phyloP scores from a whole-genome alignment of 768 basidiomycete species.

The Lentinula guzmanii region DNA sequence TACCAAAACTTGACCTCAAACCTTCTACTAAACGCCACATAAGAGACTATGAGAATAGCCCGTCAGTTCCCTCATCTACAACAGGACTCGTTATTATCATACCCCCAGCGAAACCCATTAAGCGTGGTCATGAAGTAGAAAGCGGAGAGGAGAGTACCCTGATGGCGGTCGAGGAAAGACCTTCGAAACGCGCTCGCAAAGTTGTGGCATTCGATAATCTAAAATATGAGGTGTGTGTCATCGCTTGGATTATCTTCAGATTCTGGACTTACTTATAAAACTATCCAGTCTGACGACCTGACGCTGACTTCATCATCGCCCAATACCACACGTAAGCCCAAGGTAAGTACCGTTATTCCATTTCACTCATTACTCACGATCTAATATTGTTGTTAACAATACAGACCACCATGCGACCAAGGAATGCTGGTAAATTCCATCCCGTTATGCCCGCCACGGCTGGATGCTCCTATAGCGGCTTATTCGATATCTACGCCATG shows the following conservation, averaged over 20 bases:
- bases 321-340: neutral
- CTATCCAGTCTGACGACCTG: neutral
- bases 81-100: neutral
- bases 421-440: neutral
- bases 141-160: neutral
- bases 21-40: neutral
- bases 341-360: neutral
- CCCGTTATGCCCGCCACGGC: neutral
- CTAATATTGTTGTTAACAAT: neutral
- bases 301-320: neutral
- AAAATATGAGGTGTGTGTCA: neutral
- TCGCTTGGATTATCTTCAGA: neutral
- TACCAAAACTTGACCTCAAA: neutral
- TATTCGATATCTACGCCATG: neutral
- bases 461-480: neutral
- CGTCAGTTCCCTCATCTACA: neutral
- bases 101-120: neutral
- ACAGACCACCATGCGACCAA: neutral
- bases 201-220: neutral
- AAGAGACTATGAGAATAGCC: neutral
- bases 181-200: neutral
- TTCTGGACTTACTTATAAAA: neutral
- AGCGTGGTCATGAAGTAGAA: neutral
- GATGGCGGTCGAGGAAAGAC: neutral
- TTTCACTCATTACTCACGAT: neutral